Base-by-base conservation (phyloP, 2,329 filamentous ascomycete genomes). In the Diaporthe nobilis region DNA sequence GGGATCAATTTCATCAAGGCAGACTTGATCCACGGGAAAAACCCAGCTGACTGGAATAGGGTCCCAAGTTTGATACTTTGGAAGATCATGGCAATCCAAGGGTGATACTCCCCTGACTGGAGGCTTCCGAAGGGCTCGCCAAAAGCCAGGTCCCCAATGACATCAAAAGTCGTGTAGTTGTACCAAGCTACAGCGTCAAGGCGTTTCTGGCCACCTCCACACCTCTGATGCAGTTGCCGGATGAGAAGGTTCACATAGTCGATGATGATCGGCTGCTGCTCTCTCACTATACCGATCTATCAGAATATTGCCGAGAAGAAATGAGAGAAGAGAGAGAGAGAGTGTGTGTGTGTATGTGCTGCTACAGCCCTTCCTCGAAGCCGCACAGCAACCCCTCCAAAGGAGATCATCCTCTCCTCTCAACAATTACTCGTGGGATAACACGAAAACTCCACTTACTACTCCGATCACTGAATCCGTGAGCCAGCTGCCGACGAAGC, bases 51-150 rank as follows among this genome's bases (percentile, higher is more conserved):
- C 17, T 70, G 53, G 13, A 55, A n/a, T 8, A 71, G 72, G 10
- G 57, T 67, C 12, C 49, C 42, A 10, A 53, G 3, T 31, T 76
- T 77, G 65, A 77, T 71, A n/a, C 39, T 49, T 9, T 70, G 44
- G 39, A 77, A 77, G 74, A 77, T 71, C 73, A 77, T 75, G 37
- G 76, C 37, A 4, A 77, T 68, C 76, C 76, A 77, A 1, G 74
- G 74, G 53, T 77, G 74, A 25, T 77, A 77, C 28, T 67, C 25
- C 15, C 68, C 51, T 1, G 37, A 61, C 7, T 74, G 57, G 28
- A 77, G 74, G 31, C 76, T 72, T 22, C 74, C 76, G n/a, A 77
- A 77, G 13, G 76, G 31, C 47, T 77, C 76, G 3, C 76, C 76
- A 53, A 77, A 77, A 3, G 76, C 71, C 39, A 77, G 47, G 37